Evolutionary conservation across 1,284 basidiomycete genomes (phyloP).

Genomic region (Tilletiopsis washingtonensis): DNA sequence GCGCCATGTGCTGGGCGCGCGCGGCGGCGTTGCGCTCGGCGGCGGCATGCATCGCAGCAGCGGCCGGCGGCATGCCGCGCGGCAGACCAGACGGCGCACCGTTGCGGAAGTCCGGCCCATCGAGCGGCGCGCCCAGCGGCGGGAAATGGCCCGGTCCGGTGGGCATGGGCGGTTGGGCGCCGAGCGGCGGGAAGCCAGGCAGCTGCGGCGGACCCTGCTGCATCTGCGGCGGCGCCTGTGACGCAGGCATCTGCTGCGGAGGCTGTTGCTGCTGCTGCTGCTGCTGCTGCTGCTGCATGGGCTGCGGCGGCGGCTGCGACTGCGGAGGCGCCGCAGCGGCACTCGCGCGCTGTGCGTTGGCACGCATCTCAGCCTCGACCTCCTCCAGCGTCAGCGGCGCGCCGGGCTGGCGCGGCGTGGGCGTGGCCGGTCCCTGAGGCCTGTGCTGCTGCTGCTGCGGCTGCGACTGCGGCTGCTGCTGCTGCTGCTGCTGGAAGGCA

Average conservation of each 20-base stretch:
- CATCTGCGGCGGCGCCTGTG: background rate
- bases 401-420: background rate
- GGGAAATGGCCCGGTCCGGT: conserved; percentile 1
- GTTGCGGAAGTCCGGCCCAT: background rate
- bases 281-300: conserved; percentile 18
- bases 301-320: conserved; percentile 22
- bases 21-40: conserved; percentile 5
- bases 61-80: conserved; percentile 5
- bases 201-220: background rate
- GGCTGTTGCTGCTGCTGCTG: conserved; percentile 29
- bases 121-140: conserved; percentile 9
- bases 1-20: conserved; percentile 35
- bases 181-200: background rate
- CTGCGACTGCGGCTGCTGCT: conserved; percentile 12
- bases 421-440: no score
- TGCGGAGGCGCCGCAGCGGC: conserved; percentile 7
- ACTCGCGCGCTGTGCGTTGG: no score
- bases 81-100: conserved; percentile 5
- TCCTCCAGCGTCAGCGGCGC: conserved; percentile 62
- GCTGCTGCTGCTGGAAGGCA: conserved; percentile 4
- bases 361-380: conserved; percentile 72
- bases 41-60: conserved; percentile 16
- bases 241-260: background rate
- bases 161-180: background rate
- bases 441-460: conserved; percentile 17